Percentiles rank a stretch among this genome's conserved stretches.
Conservation (phyloP, 148 eudicot genomes). For the Gaultheria prostrata region DNA sequence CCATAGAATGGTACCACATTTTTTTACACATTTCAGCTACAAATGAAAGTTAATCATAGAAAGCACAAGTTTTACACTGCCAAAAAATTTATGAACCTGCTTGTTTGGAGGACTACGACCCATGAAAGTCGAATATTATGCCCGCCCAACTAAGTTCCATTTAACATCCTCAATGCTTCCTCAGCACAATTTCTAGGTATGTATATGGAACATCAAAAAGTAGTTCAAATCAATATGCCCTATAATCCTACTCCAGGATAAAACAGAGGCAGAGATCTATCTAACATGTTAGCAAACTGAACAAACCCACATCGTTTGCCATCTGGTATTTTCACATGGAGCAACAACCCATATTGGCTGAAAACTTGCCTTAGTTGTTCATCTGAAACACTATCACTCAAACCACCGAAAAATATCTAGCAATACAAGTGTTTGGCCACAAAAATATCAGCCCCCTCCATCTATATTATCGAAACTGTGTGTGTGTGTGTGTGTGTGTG, state of each 20-base stretch:
- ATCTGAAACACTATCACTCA: slow-evolving; percentile 77
- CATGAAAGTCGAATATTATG: slow-evolving; percentile 88
- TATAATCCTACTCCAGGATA: neutral
- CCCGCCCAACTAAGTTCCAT: slow-evolving; percentile 77
- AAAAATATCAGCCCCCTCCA: neutral
- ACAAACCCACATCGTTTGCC: slow-evolving; percentile 98
- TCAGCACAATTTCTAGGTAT: slow-evolving; percentile 68
- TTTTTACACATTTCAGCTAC: neutral
- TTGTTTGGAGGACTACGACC: slow-evolving; percentile 90
- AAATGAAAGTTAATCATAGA: slow-evolving; percentile 7
- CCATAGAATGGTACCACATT: slow-evolving; percentile 15
- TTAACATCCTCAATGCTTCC: slow-evolving; percentile 62
- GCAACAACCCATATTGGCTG: slow-evolving; percentile 65
- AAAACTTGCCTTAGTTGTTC: slow-evolving; percentile 80
- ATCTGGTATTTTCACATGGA: slow-evolving; percentile 84
- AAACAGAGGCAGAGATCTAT: slow-evolving; percentile 5
- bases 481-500: neutral
- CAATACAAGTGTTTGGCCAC: slow-evolving; percentile 17
- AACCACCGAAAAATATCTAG: slow-evolving; percentile 90
- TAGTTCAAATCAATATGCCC: neutral
- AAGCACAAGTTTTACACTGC: neutral
- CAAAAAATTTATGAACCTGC: slow-evolving; percentile 37
- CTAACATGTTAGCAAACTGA: slow-evolving; percentile 79
- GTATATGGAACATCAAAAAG: neutral
- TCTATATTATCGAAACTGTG: neutral